phyloP scores from a whole-genome alignment of 176 grass and related monocot genomes.

The sorghum (Sorghum bicolor) region Sorghum_bicolor_NCBIv3 NC_012877.2:684001-684500 shows the following conservation, averaged over 20 bases:
- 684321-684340: constrained; percentile 59
- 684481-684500: constrained; percentile 61
- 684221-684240: constrained; percentile 54
- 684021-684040: not conserved
- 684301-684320: constrained; percentile 33
- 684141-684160: constrained; percentile 52
- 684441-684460: constrained; percentile 49
- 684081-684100: constrained; percentile 55
- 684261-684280: constrained; percentile 43
- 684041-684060: not conserved
- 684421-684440: constrained; percentile 76
- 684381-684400: constrained; percentile 83
- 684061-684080: constrained; percentile 13
- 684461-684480: constrained; percentile 53
- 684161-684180: not conserved
- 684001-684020: constrained; percentile 43
- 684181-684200: constrained; percentile 12
- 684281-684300: constrained; percentile 35
- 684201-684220: constrained; percentile 35
- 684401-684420: constrained; percentile 88
- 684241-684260: constrained; percentile 47
- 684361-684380: constrained; percentile 60
- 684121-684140: constrained; percentile 54
- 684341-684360: constrained; percentile 55
- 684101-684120: constrained; percentile 66